Conservation (phyloP, 2,329 filamentous ascomycete species). For the Penicillium palitans region DNA sequence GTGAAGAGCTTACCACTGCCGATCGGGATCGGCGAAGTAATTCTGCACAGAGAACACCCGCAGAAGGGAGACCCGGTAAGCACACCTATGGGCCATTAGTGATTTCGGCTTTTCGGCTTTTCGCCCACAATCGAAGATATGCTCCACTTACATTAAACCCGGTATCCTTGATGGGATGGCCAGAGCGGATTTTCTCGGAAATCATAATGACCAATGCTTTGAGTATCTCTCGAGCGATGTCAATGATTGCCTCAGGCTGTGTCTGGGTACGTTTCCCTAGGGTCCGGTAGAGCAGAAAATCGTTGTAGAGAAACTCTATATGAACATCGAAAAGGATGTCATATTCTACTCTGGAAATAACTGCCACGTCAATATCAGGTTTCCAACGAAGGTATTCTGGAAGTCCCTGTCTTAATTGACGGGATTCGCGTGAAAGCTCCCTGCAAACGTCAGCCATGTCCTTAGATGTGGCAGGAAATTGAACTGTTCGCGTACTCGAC, state of each 20-base stretch:
- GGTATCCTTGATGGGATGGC: slow-evolving; percentile 13
- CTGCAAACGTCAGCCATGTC: slow-evolving; percentile 5
- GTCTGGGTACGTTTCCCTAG: slow-evolving; percentile 21
- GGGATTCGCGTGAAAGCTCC: slow-evolving; percentile 18
- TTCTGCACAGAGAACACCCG: slow-evolving; percentile 31
- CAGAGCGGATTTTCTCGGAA: slow-evolving; percentile 10
- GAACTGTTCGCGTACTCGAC: slow-evolving; percentile 16
- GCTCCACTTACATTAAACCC: slow-evolving; percentile 3
- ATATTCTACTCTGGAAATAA: slow-evolving; percentile 6
- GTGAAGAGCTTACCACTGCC: not conserved
- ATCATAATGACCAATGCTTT: slow-evolving; percentile 18
- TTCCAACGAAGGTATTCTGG: slow-evolving; percentile 25
- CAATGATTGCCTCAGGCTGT: slow-evolving; percentile 21
- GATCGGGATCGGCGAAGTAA: slow-evolving; percentile 24
- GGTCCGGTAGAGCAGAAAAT: slow-evolving; percentile 27
- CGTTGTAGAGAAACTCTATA: slow-evolving; percentile 28
- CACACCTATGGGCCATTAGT: slow-evolving; percentile 1
- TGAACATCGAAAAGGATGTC: slow-evolving; percentile 18
- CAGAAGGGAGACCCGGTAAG: slow-evolving; percentile 28
- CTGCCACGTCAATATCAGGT: not conserved
- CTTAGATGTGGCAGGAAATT: not conserved
- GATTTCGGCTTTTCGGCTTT: no score
- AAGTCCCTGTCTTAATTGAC: slow-evolving; percentile 14
- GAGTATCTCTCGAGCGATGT: slow-evolving; percentile 27
- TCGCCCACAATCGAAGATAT: no score